phyloP scores from a whole-genome alignment of 371 early-diverging fungal genomes.

The Mucor velutinosus region DNA sequence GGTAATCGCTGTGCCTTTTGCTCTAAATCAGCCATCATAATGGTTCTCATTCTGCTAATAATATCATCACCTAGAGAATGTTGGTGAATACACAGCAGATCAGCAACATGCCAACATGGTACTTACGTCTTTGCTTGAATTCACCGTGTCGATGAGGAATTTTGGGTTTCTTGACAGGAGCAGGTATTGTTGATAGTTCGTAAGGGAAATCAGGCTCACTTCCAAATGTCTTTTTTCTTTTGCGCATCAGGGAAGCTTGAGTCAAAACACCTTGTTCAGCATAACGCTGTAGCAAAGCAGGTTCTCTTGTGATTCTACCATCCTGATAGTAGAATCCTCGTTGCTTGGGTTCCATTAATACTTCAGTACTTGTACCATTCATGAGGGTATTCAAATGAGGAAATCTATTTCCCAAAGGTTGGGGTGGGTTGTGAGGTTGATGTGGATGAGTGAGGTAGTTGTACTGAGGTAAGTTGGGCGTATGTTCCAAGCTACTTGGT shows the following conservation, averaged over 20 bases:
- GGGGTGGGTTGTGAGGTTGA: background rate
- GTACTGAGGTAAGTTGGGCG: background rate
- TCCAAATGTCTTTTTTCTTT: slow-evolving; percentile 39
- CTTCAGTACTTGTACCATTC: slow-evolving; percentile 12
- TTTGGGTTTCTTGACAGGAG: slow-evolving; percentile 45
- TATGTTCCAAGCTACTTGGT: background rate
- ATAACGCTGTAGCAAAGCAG: slow-evolving; percentile 40
- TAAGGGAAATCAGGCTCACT: slow-evolving; percentile 28
- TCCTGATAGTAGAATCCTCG: slow-evolving; percentile 54
- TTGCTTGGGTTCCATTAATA: slow-evolving; percentile 47
- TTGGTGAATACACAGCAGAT: background rate
- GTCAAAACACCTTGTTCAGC: slow-evolving; percentile 52
- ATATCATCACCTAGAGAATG: slow-evolving; percentile 47
- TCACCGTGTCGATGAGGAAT: slow-evolving; percentile 54
- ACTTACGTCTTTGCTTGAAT: slow-evolving; percentile 50
- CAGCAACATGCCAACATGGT: background rate
- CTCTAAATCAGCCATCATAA: slow-evolving; percentile 42
- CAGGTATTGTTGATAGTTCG: slow-evolving; percentile 23
- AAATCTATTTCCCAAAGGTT: slow-evolving; percentile 1
- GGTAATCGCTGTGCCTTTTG: slow-evolving; percentile 41
- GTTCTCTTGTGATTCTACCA: slow-evolving; percentile 44
- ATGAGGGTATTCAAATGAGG: slow-evolving; percentile 21
- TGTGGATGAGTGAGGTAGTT: background rate
- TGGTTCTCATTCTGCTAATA: slow-evolving; percentile 40
- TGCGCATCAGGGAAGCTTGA: slow-evolving; percentile 47